Conservation (phyloP, 2,329 filamentous ascomycete genomes). For the Camillea tinctor region DNA sequence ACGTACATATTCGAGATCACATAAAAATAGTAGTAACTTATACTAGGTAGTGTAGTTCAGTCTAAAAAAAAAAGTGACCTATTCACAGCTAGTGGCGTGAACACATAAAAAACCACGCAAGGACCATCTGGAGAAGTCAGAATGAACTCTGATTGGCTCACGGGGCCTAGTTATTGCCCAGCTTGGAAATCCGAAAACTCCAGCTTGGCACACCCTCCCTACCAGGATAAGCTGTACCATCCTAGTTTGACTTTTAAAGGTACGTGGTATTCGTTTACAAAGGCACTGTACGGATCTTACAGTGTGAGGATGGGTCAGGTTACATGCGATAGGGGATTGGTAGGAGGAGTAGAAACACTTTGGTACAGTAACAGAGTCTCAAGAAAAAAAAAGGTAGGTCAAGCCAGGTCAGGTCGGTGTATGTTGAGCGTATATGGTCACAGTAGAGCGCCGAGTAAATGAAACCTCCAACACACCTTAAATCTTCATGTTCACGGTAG, state of each 20-base stretch:
- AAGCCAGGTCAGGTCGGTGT: background rate
- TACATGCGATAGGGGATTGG: background rate
- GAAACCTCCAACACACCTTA: background rate
- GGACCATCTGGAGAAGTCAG: slow-evolving; percentile 2
- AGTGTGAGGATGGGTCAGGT: background rate
- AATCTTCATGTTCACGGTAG: background rate
- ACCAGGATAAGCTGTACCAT: background rate
- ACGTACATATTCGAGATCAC: background rate
- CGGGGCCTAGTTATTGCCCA: slow-evolving; percentile 3
- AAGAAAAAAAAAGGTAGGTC: too few species aligned
- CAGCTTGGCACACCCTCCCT: background rate
- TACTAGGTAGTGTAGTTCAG: too few species aligned
- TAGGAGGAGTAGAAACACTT: background rate
- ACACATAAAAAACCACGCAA: background rate
- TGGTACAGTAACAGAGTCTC: too few species aligned
- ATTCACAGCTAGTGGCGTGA: too few species aligned
- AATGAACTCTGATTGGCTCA: slow-evolving; percentile 4
- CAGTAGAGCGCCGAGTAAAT: background rate
- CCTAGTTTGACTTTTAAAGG: background rate
- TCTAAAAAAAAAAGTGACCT: too few species aligned
- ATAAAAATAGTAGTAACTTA: background rate
- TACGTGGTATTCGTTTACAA: background rate
- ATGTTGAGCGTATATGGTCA: background rate
- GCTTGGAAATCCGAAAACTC: slow-evolving; percentile 15
- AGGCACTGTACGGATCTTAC: background rate